A percentile compares a stretch with the other conserved stretches of the same genome.
These are phyloP conservation scores for Fusarium compactum DNA, from an alignment of 2,329 filamentous ascomycete species.

Conservation along the genomic window DNA sequence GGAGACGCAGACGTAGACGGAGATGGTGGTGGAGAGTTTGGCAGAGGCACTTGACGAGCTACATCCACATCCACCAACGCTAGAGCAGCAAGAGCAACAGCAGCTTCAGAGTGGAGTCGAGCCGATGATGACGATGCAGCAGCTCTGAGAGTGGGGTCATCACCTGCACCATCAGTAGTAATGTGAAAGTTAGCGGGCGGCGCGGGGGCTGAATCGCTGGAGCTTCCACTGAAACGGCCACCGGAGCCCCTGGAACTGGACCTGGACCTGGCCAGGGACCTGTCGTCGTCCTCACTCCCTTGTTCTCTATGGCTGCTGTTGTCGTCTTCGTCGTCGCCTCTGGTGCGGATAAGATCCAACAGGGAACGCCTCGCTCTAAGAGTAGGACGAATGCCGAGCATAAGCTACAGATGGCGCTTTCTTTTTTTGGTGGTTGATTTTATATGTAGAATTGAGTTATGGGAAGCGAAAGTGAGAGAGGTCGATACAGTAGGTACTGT, in stretches of 20 bases:
- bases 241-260: slow-evolving; percentile 15
- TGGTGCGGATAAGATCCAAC: slow-evolving; percentile 62
- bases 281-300: slow-evolving; percentile 23
- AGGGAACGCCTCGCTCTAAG: slow-evolving; percentile 66
- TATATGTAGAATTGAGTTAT: slow-evolving; percentile 21
- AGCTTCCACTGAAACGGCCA: slow-evolving; percentile 32
- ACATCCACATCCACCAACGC: slow-evolving; percentile 49
- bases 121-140: slow-evolving; percentile 50
- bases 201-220: slow-evolving; percentile 40
- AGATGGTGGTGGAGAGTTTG: slow-evolving; percentile 58
- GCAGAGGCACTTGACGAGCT: slow-evolving; percentile 57
- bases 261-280: slow-evolving; percentile 7
- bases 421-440: slow-evolving; percentile 27
- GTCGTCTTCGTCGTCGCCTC: slow-evolving; percentile 46
- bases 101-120: slow-evolving; percentile 47
- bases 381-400: slow-evolving; percentile 64
- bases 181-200: slow-evolving; percentile 31
- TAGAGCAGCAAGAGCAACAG: slow-evolving; percentile 32
- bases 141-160: slow-evolving; percentile 38
- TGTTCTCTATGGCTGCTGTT: slow-evolving; percentile 22
- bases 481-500: not conserved
- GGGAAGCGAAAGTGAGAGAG: slow-evolving; percentile 7
- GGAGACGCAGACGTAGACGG: slow-evolving; percentile 49
- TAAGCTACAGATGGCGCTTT: slow-evolving; percentile 48
- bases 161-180: slow-evolving; percentile 6